Evolutionary conservation across 2,329 filamentous ascomycete species (phyloP).

Genomic region (Lasiodiplodia sp.): DNA sequence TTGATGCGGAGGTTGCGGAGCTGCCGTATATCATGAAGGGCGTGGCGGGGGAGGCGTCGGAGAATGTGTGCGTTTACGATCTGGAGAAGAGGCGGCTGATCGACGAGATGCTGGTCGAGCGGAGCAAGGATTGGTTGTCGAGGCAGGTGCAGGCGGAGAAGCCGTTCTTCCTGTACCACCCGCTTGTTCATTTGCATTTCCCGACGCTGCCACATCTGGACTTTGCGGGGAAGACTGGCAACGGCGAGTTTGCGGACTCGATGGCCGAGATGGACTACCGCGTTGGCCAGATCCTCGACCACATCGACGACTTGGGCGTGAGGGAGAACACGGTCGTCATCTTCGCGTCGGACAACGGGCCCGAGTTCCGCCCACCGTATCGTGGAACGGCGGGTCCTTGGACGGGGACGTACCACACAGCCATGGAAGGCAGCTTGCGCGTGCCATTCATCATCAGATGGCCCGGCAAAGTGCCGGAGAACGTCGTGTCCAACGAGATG

Average conservation of each 20-base stretch:
- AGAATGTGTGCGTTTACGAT: conserved; percentile 45
- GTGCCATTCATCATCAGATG: conserved; percentile 14
- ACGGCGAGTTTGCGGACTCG: conserved; percentile 5
- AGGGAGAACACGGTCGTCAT: conserved; percentile 7
- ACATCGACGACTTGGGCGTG: not conserved
- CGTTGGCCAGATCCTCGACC: conserved; percentile 2
- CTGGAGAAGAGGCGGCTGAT: conserved; percentile 41
- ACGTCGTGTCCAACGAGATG: conserved; percentile 5
- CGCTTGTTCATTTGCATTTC: conserved; percentile 30
- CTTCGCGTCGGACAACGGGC: conserved; percentile 8
- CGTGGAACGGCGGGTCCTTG: not conserved
- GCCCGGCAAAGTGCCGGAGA: not conserved
- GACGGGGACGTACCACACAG: conserved; percentile 6
- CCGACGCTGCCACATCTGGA: not conserved
- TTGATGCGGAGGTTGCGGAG: conserved; percentile 43
- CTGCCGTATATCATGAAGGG: conserved; percentile 48
- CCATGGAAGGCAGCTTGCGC: not conserved
- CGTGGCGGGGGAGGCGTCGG: conserved; percentile 36
- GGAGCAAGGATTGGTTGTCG: conserved; percentile 37
- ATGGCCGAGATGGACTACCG: conserved; percentile 16
- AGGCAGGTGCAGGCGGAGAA: not conserved
- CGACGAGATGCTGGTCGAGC: conserved; percentile 44
- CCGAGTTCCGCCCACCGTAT: conserved; percentile 12
- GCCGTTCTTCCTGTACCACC: conserved; percentile 30
- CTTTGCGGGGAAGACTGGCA: conserved; percentile 2